These are phyloP conservation scores for Candida verbasci DNA, from an alignment of 805 yeast species.

Conservation along the genomic window DNA sequence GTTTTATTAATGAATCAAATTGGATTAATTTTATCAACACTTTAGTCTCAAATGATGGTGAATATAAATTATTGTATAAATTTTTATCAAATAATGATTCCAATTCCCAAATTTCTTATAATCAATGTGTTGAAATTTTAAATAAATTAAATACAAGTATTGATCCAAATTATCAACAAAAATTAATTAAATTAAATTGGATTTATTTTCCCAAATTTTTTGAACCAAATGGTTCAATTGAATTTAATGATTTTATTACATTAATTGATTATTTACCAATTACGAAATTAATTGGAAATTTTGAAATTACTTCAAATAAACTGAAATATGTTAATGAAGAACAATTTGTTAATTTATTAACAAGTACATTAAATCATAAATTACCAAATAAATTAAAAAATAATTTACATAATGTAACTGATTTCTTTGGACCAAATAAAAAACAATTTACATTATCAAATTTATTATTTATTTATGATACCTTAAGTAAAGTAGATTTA, in stretches of 20 bases:
- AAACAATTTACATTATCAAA: constrained; percentile 33
- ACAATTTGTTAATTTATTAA: constrained; percentile 29
- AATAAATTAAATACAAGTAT: constrained; percentile 36
- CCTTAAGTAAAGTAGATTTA: constrained; percentile 39
- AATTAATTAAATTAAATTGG: constrained; percentile 40
- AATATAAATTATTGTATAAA: constrained; percentile 24
- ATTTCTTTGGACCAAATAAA: constrained; percentile 24
- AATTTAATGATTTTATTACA: constrained; percentile 35
- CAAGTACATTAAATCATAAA: constrained; percentile 38
- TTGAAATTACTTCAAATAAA: constrained; percentile 32
- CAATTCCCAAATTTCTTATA: constrained; percentile 21
- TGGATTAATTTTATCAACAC: constrained; percentile 68
- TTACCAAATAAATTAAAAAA: constrained; percentile 33
- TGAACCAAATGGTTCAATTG: constrained; percentile 35
- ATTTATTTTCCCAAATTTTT: constrained; percentile 36
- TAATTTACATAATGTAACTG: constrained; percentile 30
- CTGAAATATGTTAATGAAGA: constrained; percentile 25
- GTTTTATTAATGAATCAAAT: constrained; percentile 63
- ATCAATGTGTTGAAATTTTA: constrained; percentile 31
- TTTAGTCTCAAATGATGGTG: constrained; percentile 28
- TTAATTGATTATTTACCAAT: constrained; percentile 41
- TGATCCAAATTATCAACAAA: constrained; percentile 39
- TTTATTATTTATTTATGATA: constrained; percentile 36
- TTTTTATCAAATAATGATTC: constrained; percentile 15
- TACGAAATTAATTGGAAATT: constrained; percentile 41